Conservation (phyloP, 352 stramenopile genomes). For the Aphanomyces euteiches region DNA sequence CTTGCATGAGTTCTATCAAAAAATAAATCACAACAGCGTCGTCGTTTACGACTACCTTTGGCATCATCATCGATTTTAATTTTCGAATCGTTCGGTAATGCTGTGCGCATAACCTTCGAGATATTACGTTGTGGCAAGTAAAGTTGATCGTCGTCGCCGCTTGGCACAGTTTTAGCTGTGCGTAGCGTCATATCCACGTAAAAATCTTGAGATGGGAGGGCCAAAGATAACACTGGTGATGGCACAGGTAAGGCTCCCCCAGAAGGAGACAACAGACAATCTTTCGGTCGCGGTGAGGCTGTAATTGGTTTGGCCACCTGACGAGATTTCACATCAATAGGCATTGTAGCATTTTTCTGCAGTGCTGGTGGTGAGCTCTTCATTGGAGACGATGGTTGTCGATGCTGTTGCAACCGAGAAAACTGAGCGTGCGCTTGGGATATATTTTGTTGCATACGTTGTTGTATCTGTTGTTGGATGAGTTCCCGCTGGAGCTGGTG, state of each 20-base stretch:
- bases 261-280: too few relatives aligned
- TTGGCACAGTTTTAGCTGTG: slow-evolving; percentile 30
- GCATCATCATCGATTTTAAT: slow-evolving; percentile 80
- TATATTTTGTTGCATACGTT: slow-evolving; percentile 10
- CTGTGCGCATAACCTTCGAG: slow-evolving; percentile 69
- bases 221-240: too few relatives aligned
- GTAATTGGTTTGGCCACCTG: background rate
- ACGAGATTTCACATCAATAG: background rate
- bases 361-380: slow-evolving; percentile 1
- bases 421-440: slow-evolving; percentile 13
- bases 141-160: slow-evolving; percentile 62
- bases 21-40: background rate
- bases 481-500: background rate
- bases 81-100: slow-evolving; percentile 37
- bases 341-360: background rate
- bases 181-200: slow-evolving; percentile 48
- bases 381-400: background rate
- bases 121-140: slow-evolving; percentile 68
- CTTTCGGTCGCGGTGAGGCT: too few relatives aligned
- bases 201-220: background rate
- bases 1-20: slow-evolving; percentile 64
- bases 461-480: slow-evolving; percentile 6
- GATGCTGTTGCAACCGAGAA: background rate
- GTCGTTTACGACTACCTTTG: slow-evolving; percentile 12
- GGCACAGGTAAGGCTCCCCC: too few relatives aligned